Base-by-base conservation (phyloP, 805 yeast genomes). In the Clavispora phyllophila region DNA sequence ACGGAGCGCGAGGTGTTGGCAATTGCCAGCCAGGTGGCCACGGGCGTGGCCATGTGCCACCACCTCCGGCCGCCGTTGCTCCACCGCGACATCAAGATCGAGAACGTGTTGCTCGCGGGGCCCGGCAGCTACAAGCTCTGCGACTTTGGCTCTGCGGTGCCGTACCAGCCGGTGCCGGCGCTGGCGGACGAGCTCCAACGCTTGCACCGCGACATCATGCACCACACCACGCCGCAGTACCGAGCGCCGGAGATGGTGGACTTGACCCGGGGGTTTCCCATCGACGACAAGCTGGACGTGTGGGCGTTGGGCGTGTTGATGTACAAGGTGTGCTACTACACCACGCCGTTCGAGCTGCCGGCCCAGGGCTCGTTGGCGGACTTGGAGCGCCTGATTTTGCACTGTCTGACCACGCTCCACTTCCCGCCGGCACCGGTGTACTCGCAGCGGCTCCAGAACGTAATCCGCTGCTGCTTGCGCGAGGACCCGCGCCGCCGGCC, bases 171-270 rank as follows among this genome's bases (percentile, higher is more conserved):
- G 25, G 81, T 83, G 0, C 89, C 95, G 4, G 65, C 71, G 38
- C 78, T 71, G 43, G 70, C 76, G 2, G 81, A 79, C 42, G 90
- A 85, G 51, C 66, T 81, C 36, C 71, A 75, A 37, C 61, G 68
- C 24, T 65, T 85, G 23, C 83, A 79, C 51, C 78, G 81, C 45
- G 93, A 86, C 59, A 75, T 86, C 32, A 64, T 84, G 74, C 82
- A 78, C 44, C 85, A 85, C 61, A 86, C 95, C 1, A 86, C 95
- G 0, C 90, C 95, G 0, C 95, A 86, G 57, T 86, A 86, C 58
- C 70, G 95, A 50, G 72, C 89, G 4, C 95, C 95, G 3, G 95
- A 86, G 61, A 86, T 86, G 93, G 68, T 86, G 24, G 91, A 86
- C 55, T 66, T 86, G 26, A 73, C 78, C 39, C 72, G 78, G 44